phyloP scores from a whole-genome alignment of 2,329 filamentous ascomycete genomes.

The Aotearoamyces nothofagi region DNA sequence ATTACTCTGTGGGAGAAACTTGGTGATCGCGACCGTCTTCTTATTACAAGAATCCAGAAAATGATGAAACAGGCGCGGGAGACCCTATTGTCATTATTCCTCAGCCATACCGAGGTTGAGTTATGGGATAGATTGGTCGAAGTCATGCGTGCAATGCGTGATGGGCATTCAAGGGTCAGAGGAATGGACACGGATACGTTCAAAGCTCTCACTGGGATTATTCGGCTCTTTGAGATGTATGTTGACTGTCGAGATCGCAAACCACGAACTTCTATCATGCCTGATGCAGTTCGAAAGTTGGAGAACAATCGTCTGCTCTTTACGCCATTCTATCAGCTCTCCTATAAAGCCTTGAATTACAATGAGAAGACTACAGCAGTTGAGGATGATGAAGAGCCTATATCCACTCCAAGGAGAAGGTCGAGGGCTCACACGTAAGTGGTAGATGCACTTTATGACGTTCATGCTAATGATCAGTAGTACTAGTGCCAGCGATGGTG shows the following conservation, averaged over 20 bases:
- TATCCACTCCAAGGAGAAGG: neutral
- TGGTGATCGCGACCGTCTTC: slow-evolving; percentile 20
- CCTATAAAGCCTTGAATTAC: neutral
- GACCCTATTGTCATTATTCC: no score
- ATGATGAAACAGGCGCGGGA: no score
- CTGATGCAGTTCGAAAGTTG: slow-evolving; percentile 12
- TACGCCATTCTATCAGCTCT: slow-evolving; percentile 2
- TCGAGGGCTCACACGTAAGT: neutral
- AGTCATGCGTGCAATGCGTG: slow-evolving; percentile 5
- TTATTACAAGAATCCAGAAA: slow-evolving; percentile 25
- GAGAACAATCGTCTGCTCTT: slow-evolving; percentile 8
- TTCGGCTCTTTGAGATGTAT: slow-evolving; percentile 16
- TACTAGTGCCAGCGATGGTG: slow-evolving; percentile 1
- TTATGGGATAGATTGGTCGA: slow-evolving; percentile 8
- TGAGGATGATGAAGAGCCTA: neutral
- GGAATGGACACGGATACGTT: slow-evolving; percentile 8
- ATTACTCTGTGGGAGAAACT: slow-evolving; percentile 9
- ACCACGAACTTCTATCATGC: slow-evolving; percentile 9
- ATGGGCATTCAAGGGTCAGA: slow-evolving; percentile 1
- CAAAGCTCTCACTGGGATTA: slow-evolving; percentile 7
- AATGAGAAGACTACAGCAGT: neutral
- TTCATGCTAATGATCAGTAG: neutral
- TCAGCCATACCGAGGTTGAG: no score
- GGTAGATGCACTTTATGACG: no score
- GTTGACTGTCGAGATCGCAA: slow-evolving; percentile 14